These are phyloP conservation scores for Aureobasidium sp. DNA, from an alignment of 2,329 filamentous ascomycete genomes.

Conservation along the genomic window DNA sequence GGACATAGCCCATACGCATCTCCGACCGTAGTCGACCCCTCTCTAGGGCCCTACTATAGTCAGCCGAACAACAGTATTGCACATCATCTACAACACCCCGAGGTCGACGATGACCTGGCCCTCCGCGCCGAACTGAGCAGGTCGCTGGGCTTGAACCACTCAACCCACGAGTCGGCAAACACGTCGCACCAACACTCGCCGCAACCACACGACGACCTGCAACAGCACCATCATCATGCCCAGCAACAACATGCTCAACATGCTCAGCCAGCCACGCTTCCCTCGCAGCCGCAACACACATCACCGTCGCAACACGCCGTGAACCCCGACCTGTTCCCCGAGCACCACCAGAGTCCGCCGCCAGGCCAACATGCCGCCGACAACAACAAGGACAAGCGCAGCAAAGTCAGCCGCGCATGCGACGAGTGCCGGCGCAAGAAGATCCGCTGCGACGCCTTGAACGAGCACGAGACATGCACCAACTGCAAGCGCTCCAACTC, in stretches of 20 bases:
- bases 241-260: neutral
- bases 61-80: neutral
- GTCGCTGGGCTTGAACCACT: conserved; percentile 7
- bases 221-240: neutral
- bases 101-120: conserved; percentile 15
- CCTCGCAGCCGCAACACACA: neutral
- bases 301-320: neutral
- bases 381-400: conserved; percentile 15
- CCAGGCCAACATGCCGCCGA: conserved; percentile 8
- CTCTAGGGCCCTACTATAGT: conserved; percentile 15
- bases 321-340: neutral
- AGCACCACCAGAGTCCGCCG: conserved; percentile 16
- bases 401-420: conserved; percentile 20
- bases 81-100: conserved; percentile 7
- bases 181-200: conserved; percentile 11
- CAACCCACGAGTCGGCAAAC: conserved; percentile 1
- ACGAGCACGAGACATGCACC: conserved; percentile 68
- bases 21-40: conserved; percentile 12
- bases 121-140: conserved; percentile 6
- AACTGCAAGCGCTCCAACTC: conserved; percentile 72
- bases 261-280: neutral
- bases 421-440: conserved; percentile 22
- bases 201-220: neutral
- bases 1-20: conserved; percentile 5
- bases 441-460: conserved; percentile 78